Conservation (phyloP, 306 rosid species). For the Acacia crassicarpa region DNA sequence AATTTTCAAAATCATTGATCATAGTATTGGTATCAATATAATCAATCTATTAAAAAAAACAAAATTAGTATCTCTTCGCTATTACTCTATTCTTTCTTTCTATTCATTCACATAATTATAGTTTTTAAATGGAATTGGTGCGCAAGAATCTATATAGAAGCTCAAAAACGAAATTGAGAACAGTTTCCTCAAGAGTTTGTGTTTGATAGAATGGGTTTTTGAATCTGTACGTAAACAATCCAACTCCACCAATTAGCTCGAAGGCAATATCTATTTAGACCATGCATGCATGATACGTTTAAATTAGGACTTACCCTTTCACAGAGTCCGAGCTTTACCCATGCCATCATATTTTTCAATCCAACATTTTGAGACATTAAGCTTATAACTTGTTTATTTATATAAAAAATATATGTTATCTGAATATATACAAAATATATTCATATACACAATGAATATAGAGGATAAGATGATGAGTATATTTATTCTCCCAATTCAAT, state of each 20-base stretch:
- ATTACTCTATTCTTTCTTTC: neutral
- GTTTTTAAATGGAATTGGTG: neutral
- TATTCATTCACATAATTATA: neutral
- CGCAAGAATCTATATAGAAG: neutral
- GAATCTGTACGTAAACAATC: neutral
- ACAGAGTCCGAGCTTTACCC: neutral
- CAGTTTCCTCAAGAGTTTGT: neutral
- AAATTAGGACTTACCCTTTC: neutral
- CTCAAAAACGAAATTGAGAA: neutral
- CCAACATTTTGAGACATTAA: no score
- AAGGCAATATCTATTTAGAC: neutral
- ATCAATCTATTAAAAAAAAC: neutral
- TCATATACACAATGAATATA: no score
- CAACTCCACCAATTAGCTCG: neutral
- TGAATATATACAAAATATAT: no score
- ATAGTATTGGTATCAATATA: neutral
- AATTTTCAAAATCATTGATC: neutral
- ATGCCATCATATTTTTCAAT: no score
- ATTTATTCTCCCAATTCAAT: no score
- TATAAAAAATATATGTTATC: no score
- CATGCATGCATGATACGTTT: neutral
- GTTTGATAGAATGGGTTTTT: neutral
- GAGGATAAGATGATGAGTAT: no score
- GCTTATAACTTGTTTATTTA: no score
- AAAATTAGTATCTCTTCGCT: neutral